Evolutionary conservation across 345 rosid species (phyloP).

Genomic region (Citrus reticulata): DNA sequence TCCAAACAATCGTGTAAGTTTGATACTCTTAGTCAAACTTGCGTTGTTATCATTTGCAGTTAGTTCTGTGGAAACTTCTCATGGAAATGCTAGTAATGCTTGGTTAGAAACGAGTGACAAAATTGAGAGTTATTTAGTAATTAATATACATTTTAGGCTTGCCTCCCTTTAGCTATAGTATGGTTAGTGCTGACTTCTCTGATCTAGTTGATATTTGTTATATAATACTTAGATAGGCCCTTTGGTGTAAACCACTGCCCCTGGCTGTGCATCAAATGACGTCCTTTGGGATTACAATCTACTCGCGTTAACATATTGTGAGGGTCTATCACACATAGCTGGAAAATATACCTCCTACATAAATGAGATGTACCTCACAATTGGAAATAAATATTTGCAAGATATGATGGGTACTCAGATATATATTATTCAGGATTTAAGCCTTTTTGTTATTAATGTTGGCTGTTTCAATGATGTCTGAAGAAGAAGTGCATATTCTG

Average conservation of each 20-base stretch:
- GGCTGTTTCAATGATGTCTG: neutral
- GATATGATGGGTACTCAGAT: too few species aligned
- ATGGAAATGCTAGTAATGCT: constrained; percentile 1
- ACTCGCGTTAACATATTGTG: too few species aligned
- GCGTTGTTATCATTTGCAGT: neutral
- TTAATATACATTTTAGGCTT: neutral
- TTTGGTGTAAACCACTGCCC: neutral
- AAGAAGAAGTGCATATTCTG: neutral
- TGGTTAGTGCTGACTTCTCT: neutral
- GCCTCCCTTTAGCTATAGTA: neutral
- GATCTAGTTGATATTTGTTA: neutral
- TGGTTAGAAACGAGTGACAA: neutral
- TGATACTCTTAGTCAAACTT: neutral
- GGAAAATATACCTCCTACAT: too few species aligned
- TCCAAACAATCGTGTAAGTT: neutral
- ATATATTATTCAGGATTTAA: neutral
- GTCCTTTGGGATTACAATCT: neutral
- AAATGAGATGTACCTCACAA: too few species aligned
- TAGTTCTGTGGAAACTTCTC: neutral
- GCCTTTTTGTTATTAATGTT: neutral
- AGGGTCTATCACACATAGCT: too few species aligned
- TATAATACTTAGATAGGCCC: neutral
- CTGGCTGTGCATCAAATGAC: neutral
- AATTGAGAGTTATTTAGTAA: neutral
- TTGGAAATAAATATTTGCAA: too few species aligned